phyloP scores from a whole-genome alignment of 495 filamentous ascomycete genomes.

The Choiromyces venosus region DNA sequence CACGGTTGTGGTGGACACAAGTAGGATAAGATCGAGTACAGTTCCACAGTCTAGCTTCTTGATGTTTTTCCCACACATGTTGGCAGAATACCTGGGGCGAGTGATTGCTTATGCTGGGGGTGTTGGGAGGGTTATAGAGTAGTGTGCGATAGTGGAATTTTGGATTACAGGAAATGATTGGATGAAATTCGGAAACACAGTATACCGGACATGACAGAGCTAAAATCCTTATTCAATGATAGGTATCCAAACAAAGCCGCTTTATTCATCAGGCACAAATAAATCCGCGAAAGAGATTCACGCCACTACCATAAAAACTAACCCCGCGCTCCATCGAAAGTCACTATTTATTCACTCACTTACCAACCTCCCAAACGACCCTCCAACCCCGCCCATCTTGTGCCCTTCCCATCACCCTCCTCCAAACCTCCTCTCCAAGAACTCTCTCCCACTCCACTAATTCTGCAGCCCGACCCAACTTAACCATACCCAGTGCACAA shows the following conservation, averaged over 20 bases:
- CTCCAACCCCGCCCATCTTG: conserved; percentile 22
- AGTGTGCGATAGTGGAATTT: not conserved
- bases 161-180: not conserved
- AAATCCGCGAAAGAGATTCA: not conserved
- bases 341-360: too few species aligned
- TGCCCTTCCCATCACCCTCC: conserved; percentile 1
- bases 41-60: too few species aligned
- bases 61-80: too few species aligned
- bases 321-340: too few species aligned
- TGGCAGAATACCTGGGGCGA: too few species aligned
- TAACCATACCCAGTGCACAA: conserved; percentile 24
- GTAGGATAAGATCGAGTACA: too few species aligned
- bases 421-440: conserved; percentile 3
- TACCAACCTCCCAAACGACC: conserved; percentile 18
- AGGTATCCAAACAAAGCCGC: not conserved
- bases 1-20: too few species aligned
- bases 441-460: not conserved
- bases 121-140: not conserved
- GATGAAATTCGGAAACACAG: not conserved
- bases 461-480: conserved; percentile 1
- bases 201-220: not conserved
- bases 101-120: not conserved
- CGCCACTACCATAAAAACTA: too few species aligned
- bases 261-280: not conserved
- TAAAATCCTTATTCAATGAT: not conserved